Base-by-base conservation (phyloP, 139 green algal species). In the Spirogloea muscicola region DNA sequence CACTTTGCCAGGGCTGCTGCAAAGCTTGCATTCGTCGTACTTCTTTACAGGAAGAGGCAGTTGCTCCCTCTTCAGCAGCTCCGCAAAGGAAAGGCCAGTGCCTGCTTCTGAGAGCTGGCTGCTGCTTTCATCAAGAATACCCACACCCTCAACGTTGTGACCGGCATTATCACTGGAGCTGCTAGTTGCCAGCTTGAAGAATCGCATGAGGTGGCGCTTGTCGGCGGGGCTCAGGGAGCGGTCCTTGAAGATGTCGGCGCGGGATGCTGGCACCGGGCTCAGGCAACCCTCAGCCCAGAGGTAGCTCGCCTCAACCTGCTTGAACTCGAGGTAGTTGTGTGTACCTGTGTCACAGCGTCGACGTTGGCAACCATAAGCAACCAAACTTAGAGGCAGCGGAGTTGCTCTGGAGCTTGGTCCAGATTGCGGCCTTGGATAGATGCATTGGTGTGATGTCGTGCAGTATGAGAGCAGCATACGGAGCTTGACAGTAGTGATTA, bases 181-280 rank as follows among this genome's bases (percentile, higher is more conserved):
- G 16, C 33, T 34, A 18, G 62, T 37, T 55, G 66, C 0, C 43
- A 46, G 70, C 77, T 81, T 88, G 79, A 96, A 60, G 76, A 94
- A 93, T 10, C 80, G 62, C 82, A 91, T 93, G 7, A 96, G 77
- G 31, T 58, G 29, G 1, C 90, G 84, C 81, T 96, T 96, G 48
- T 93, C 84, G 16, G 58, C 62, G 18, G 85, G 70, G 6, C 68
- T 27, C 64, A 96, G 83, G 1, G 33, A 68, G 36, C 65, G 55
- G 81, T 92, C 87, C n/a, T 72, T 79, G 79, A 96, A 96, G 29
- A 96, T 84, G 51, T 94, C 90, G 0, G 86, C 76, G 1, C 86
- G 75, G 13, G 82, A 86, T 6, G 85, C 83, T n/a, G 91, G 90
- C 29, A 96, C 85, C 0, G 62, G 69, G 18, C 27, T 27, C 39